phyloP scores from a whole-genome alignment of 768 basidiomycete genomes.

The Tricholoma sp. region DNA sequence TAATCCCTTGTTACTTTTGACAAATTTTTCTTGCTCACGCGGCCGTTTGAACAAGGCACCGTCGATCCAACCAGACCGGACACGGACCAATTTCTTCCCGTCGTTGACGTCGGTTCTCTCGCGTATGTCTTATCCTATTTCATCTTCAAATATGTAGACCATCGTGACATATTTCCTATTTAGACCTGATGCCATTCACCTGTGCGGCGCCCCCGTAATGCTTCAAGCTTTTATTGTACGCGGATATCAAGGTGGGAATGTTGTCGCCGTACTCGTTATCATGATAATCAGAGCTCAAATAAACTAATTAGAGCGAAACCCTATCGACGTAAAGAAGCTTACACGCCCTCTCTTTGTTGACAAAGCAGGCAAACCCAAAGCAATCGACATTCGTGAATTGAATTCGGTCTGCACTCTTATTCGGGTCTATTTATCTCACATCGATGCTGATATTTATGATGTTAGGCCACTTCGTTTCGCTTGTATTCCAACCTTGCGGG shows the following conservation, averaged over 20 bases:
- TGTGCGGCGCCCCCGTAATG: constrained; percentile 6
- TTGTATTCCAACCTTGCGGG: constrained; percentile 4
- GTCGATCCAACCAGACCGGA: constrained; percentile 1
- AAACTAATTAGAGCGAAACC: background rate
- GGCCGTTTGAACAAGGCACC: background rate
- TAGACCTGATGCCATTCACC: constrained; percentile 4
- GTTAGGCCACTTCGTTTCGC: constrained; percentile 6
- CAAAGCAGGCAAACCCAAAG: background rate
- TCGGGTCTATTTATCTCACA: background rate
- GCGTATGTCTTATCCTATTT: background rate
- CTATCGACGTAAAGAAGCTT: background rate
- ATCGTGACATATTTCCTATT: background rate
- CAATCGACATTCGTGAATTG: background rate
- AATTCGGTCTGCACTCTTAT: background rate
- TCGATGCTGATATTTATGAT: background rate
- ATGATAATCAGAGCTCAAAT: background rate
- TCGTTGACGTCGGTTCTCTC: constrained; percentile 4
- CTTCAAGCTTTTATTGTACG: constrained; percentile 7
- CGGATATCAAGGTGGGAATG: constrained; percentile 4
- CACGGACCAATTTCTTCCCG: constrained; percentile 3
- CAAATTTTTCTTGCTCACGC: background rate
- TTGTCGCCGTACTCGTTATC: background rate
- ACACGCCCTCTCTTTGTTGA: background rate
- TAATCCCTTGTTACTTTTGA: background rate
- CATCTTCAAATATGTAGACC: background rate